Conservation (phyloP, 1,284 basidiomycete genomes). For the Austroboletus niveus region DNA sequence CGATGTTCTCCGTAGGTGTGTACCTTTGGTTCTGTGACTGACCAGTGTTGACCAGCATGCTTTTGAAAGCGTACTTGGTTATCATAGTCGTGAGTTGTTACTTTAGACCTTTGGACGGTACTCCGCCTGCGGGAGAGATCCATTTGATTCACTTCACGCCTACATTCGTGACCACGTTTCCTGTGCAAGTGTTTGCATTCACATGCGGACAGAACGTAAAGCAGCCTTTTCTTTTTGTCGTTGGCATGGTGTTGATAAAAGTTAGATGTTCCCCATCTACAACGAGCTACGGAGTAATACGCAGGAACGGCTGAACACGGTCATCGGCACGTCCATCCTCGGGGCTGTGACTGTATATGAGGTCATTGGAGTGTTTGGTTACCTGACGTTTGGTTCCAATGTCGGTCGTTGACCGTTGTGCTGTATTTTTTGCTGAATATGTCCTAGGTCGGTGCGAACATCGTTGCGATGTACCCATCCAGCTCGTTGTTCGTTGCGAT, state of each 20-base stretch:
- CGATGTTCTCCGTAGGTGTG: conserved; percentile 82
- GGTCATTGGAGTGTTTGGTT: conserved; percentile 84
- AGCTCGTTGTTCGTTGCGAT: conserved; percentile 90
- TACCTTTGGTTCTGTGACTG: too few relatives aligned
- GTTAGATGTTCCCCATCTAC: conserved; percentile 85
- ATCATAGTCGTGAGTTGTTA: conserved; percentile 74
- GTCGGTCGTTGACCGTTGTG: conserved; percentile 36
- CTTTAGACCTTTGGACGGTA: conserved; percentile 66
- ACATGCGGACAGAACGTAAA: conserved; percentile 89
- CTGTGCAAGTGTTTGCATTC: conserved; percentile 94
- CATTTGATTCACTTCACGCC: conserved; percentile 72
- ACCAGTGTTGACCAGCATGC: background rate
- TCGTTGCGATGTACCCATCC: conserved; percentile 95
- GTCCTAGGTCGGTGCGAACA: conserved; percentile 78
- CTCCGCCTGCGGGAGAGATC: conserved; percentile 60
- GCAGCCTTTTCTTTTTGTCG: conserved; percentile 2
- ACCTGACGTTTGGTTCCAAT: conserved; percentile 91
- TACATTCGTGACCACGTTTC: conserved; percentile 82
- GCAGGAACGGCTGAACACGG: conserved; percentile 82
- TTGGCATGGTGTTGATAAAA: conserved; percentile 22
- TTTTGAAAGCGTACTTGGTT: conserved; percentile 63
- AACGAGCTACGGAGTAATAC: conserved; percentile 87
- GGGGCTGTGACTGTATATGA: conserved; percentile 79
- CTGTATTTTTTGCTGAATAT: conserved; percentile 4
- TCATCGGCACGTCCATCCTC: conserved; percentile 86